Base-by-base conservation (phyloP, 371 early-diverging fungal species). In the Syncephalastrum monosporum region DNA sequence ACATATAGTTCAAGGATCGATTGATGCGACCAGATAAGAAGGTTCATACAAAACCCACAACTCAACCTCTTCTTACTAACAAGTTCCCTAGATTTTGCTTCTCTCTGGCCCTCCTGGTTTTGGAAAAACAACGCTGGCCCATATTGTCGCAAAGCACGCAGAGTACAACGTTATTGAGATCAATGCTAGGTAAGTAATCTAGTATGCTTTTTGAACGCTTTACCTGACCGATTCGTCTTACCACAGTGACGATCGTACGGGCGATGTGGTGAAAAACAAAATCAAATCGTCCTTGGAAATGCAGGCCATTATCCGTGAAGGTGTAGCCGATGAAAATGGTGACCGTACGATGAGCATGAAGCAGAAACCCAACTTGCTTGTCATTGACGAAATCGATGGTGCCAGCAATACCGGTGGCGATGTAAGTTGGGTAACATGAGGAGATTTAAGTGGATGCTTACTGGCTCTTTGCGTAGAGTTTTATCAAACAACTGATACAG, bases 41-140 rank as follows among this genome's bases (percentile, higher is more conserved):
- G 71, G 84, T 86, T 21, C 2, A 21, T 21, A 21, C 21, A 21
- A 21, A 21, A 2, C 21, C 21, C 21, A 21, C 21, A 21, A 21
- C 2, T 0, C 21, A 21, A 21, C 21, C 21, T 21, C 0, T 21
- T 21, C 21, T 21, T 0, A 21, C 21, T 21, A 21, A 21, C 21
- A 21, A 21, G 21, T 21, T 33, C 50, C n/a, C 15, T 81, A 89
- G 81, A 89, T 99, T 17, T 71, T 97, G 24, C 64, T 99, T n/a
- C 60, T 99, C 19, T 83, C 93, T 5, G 99, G 99, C 0, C 92
- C 95, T 16, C 97, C 99, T 1, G 99, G 99, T 0, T 81, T 97
- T 50, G 99, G 99, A 55, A 99, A 99, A 70, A 99, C 99, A 0
- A 98, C 99, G 0, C 75, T 99, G 60, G 99, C 97, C 0, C 95